phyloP scores from a whole-genome alignment of 2,329 filamentous ascomycete genomes.

The Penicillium sp. region DNA sequence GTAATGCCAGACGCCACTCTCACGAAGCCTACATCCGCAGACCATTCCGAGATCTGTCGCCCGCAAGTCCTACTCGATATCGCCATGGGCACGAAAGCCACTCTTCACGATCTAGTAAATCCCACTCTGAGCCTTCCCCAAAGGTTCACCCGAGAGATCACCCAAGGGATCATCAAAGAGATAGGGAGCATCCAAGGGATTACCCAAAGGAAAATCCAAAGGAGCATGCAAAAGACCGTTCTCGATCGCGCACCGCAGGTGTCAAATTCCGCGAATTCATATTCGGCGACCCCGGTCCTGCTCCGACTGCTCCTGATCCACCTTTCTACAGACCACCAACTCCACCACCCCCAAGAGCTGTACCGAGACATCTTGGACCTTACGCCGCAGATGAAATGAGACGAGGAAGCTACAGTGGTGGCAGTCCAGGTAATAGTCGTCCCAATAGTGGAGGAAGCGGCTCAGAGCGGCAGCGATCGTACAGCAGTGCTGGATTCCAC shows the following conservation, averaged over 20 bases:
- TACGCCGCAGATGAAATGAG: slow-evolving; percentile 24
- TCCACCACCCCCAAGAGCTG: slow-evolving; percentile 14
- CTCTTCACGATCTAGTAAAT: slow-evolving; percentile 8
- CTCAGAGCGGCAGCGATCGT: slow-evolving; percentile 23
- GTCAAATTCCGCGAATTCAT: slow-evolving; percentile 25
- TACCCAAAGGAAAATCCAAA: not conserved
- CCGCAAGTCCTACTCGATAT: slow-evolving; percentile 12
- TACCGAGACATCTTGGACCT: slow-evolving; percentile 20
- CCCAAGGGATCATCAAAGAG: not conserved
- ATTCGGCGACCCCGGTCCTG: slow-evolving; percentile 18
- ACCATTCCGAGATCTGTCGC: slow-evolving; percentile 28
- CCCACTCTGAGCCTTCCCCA: slow-evolving; percentile 9
- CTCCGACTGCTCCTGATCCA: slow-evolving; percentile 16
- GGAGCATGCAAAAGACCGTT: slow-evolving; percentile 13
- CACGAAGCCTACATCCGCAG: slow-evolving; percentile 35
- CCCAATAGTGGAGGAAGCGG: slow-evolving; percentile 23
- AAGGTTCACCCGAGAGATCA: not conserved
- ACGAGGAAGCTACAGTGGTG: slow-evolving; percentile 22
- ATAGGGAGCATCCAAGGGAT: not conserved
- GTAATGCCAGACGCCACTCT: slow-evolving; percentile 32
- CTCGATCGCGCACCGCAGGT: slow-evolving; percentile 14
- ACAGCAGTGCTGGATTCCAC: slow-evolving; percentile 15
- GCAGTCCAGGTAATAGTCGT: slow-evolving; percentile 16
- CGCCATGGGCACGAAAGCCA: slow-evolving; percentile 10
- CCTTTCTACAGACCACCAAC: slow-evolving; percentile 11